Evolutionary conservation across 1,139 yeast genomes (phyloP).

Genomic region (Geotrichum europaeum): DNA sequence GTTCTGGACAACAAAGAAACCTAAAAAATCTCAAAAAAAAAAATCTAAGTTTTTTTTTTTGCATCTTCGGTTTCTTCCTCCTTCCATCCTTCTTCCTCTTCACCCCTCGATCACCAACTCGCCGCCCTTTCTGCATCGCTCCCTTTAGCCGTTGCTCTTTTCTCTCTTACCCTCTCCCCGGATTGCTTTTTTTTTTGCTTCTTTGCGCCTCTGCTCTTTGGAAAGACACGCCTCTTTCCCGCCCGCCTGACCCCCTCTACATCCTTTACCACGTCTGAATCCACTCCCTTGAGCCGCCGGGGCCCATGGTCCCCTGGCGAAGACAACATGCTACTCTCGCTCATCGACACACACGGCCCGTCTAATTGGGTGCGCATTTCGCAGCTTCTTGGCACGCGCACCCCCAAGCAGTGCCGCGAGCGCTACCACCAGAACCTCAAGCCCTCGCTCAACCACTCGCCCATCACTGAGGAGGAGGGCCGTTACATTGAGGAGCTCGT

Average conservation of each 20-base stretch:
- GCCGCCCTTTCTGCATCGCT: not conserved
- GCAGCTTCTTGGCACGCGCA: slow-evolving; percentile 63
- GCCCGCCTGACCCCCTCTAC: not conserved
- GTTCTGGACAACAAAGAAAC: not conserved
- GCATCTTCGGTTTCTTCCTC: slow-evolving; percentile 1
- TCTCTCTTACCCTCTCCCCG: not conserved
- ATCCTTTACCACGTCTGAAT: slow-evolving; percentile 7
- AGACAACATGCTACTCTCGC: slow-evolving; percentile 63
- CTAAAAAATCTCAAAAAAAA: not conserved
- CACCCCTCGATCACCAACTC: not conserved
- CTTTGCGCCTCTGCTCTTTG: not conserved
- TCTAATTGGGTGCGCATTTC: slow-evolving; percentile 88
- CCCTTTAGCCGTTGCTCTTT: not conserved
- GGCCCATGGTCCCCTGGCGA: slow-evolving; percentile 94
- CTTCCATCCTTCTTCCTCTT: not conserved
- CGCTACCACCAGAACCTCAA: slow-evolving; percentile 88
- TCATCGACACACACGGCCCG: slow-evolving; percentile 72
- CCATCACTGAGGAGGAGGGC: slow-evolving; percentile 83
- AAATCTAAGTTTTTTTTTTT: slow-evolving; percentile 4
- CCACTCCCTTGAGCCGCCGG: slow-evolving; percentile 34
- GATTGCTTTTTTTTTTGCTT: not conserved
- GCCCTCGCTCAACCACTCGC: slow-evolving; percentile 74
- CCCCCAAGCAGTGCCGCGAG: slow-evolving; percentile 91
- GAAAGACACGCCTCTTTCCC: not conserved
- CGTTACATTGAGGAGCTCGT: slow-evolving; percentile 73